A percentile compares a stretch with the other conserved stretches of the same genome.
Evolutionary conservation across 1,284 basidiomycete species (phyloP).

Genomic region (Anthracocystis walkeri): DNA sequence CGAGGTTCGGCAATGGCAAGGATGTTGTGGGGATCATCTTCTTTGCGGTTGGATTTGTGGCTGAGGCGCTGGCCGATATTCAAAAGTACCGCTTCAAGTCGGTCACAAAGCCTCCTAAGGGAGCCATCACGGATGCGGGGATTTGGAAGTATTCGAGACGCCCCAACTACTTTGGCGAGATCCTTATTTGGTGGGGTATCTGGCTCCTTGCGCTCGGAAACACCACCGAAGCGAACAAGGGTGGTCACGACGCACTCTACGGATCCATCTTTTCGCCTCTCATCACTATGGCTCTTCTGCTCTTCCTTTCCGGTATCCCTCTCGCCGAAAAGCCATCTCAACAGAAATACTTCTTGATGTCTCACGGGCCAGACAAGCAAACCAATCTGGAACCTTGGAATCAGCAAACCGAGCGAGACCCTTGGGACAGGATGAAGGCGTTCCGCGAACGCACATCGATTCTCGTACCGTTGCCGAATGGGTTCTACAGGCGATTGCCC

Average conservation of each 20-base stretch:
- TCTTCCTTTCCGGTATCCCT: conserved; percentile 77
- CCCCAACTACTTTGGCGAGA: conserved; percentile 83
- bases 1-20: conserved; percentile 61
- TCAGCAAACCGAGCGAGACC: conserved; percentile 55
- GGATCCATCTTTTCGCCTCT: conserved; percentile 62
- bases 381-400: conserved; percentile 41
- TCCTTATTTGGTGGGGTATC: conserved; percentile 68
- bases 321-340: conserved; percentile 80
- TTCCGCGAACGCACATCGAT: conserved; percentile 74
- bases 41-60: conserved; percentile 76
- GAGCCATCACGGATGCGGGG: conserved; percentile 59
- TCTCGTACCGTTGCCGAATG: conserved; percentile 77
- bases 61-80: conserved; percentile 76
- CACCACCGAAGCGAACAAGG: conserved; percentile 15
- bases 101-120: conserved; percentile 49
- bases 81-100: conserved; percentile 73
- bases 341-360: conserved; percentile 76
- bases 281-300: conserved; percentile 60
- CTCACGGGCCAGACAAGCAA: conserved; percentile 63
- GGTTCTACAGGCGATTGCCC: conserved; percentile 75
- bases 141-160: conserved; percentile 70
- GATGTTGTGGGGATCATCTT: conserved; percentile 80
- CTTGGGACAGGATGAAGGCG: conserved; percentile 60
- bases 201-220: conserved; percentile 53
- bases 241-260: conserved; percentile 51